Evolutionary conservation across 2,329 filamentous ascomycete genomes (phyloP).

Genomic region (Pseudomassariella vexata): DNA sequence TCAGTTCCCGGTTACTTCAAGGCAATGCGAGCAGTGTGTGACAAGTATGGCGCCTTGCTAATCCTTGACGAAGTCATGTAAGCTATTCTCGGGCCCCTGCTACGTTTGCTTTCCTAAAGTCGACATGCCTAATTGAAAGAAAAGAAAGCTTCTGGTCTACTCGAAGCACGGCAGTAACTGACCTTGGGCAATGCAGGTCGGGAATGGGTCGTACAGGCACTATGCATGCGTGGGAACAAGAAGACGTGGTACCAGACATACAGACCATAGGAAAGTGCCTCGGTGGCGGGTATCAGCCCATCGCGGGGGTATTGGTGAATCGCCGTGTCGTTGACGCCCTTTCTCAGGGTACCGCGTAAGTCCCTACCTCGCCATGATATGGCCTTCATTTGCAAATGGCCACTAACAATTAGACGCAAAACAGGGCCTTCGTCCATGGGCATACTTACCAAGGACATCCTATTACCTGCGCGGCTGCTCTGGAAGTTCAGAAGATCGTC

Average conservation of each 20-base stretch:
- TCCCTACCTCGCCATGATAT: neutral
- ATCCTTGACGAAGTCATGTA: slow-evolving; percentile 77
- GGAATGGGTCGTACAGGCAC: slow-evolving; percentile 8
- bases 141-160: too few species aligned
- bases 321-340: slow-evolving; percentile 40
- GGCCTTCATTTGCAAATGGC: neutral
- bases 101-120: too few species aligned
- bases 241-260: slow-evolving; percentile 56
- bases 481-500: slow-evolving; percentile 32
- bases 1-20: slow-evolving; percentile 62
- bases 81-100: too few species aligned
- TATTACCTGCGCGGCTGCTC: slow-evolving; percentile 30
- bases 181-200: neutral
- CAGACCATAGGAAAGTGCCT: slow-evolving; percentile 63
- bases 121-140: too few species aligned
- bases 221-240: slow-evolving; percentile 48
- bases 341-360: slow-evolving; percentile 29
- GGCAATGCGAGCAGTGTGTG: slow-evolving; percentile 63
- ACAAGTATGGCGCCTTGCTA: slow-evolving; percentile 66
- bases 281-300: slow-evolving; percentile 55
- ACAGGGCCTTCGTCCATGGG: slow-evolving; percentile 46
- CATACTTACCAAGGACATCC: slow-evolving; percentile 47
- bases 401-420: too few species aligned
- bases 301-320: slow-evolving; percentile 55
- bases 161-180: too few species aligned